Conservation (phyloP, 2,329 filamentous ascomycete genomes). For the Phyllosticta capitalensis region DNA sequence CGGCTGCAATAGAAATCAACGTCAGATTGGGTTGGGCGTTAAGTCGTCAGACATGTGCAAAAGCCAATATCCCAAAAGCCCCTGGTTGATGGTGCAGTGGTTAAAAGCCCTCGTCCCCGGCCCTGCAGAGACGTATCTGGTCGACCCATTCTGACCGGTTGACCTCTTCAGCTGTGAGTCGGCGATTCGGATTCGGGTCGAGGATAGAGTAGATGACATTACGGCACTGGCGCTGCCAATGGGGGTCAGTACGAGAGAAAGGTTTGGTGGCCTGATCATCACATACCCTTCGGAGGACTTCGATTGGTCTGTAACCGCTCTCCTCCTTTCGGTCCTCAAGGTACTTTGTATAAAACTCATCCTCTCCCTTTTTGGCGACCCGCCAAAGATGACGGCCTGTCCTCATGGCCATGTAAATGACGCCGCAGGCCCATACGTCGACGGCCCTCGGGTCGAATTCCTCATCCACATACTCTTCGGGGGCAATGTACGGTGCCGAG, state of each 20-base stretch:
- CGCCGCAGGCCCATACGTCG: slow-evolving; percentile 95
- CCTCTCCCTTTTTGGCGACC: slow-evolving; percentile 91
- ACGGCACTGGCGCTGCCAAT: slow-evolving; percentile 73
- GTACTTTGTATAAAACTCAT: slow-evolving; percentile 94
- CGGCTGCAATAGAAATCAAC: background rate
- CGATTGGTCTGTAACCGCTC: slow-evolving; percentile 91
- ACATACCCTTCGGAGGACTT: slow-evolving; percentile 81
- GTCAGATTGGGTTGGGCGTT: background rate
- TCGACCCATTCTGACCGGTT: slow-evolving; percentile 98
- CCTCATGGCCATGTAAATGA: slow-evolving; percentile 99
- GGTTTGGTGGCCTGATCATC: background rate
- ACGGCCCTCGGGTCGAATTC: slow-evolving; percentile 98
- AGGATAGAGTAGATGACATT: slow-evolving; percentile 99
- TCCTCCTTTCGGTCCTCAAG: slow-evolving; percentile 87
- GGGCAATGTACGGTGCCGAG: slow-evolving; percentile 93
- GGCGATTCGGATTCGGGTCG: slow-evolving; percentile 83
- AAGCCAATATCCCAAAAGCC: slow-evolving; percentile 8
- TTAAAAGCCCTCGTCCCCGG: slow-evolving; percentile 88
- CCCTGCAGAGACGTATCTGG: slow-evolving; percentile 94
- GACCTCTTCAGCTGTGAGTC: slow-evolving; percentile 92
- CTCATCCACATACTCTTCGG: slow-evolving; percentile 88
- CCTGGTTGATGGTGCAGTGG: slow-evolving; percentile 6
- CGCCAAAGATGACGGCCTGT: slow-evolving; percentile 94
- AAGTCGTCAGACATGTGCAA: background rate
- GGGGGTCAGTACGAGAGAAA: slow-evolving; percentile 12